phyloP scores from a whole-genome alignment of 305 asterid species.

The Solanum hybrid region DNA sequence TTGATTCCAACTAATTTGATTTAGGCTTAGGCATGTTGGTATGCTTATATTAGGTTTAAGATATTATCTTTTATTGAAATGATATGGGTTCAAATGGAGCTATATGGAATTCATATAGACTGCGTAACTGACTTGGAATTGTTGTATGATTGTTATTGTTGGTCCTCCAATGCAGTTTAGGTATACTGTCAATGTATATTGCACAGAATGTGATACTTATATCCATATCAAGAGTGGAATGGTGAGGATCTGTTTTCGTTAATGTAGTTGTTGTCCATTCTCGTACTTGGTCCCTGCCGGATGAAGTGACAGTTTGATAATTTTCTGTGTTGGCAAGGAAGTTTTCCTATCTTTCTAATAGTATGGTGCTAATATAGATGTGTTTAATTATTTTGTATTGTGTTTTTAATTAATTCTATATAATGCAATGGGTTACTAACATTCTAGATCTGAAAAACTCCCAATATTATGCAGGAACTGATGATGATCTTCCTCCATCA shows the following conservation, averaged over 20 bases:
- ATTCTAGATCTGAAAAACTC: not conserved
- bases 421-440: not conserved
- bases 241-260: not conserved
- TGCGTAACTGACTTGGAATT: not conserved
- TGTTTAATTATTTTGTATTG: not conserved
- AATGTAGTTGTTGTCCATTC: not conserved
- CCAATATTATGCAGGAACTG: constrained; percentile 49
- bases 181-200: not conserved
- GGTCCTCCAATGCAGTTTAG: not conserved
- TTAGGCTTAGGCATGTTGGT: not conserved
- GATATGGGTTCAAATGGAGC: not conserved
- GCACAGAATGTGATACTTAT: not conserved
- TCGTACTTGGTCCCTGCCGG: not conserved
- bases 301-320: not conserved
- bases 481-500: constrained; percentile 70
- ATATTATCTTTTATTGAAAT: not conserved
- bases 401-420: not conserved
- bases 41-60: not conserved
- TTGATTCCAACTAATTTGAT: not conserved
- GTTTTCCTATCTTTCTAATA: not conserved
- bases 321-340: not conserved
- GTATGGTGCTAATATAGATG: not conserved
- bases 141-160: not conserved
- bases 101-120: not conserved
- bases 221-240: not conserved